phyloP scores from a whole-genome alignment of 1,284 basidiomycete species.

The Rhodotorula sp. region DNA sequence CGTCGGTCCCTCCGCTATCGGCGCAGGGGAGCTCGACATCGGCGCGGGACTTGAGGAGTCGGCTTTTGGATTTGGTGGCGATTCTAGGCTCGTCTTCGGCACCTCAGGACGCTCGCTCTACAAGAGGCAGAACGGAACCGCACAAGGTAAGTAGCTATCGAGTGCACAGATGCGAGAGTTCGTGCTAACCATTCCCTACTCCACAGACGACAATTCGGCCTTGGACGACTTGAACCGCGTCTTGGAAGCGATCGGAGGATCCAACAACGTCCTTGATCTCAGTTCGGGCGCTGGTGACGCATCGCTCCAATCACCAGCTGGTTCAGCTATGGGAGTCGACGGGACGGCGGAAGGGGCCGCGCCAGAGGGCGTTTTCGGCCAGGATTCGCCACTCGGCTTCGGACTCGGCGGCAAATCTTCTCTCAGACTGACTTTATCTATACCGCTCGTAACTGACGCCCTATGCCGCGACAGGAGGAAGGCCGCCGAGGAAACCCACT shows the following conservation, averaged over 20 bases:
- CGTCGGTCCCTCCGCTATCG: background rate
- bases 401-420: too few relatives aligned
- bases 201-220: background rate
- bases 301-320: too few relatives aligned
- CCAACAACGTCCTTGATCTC: background rate
- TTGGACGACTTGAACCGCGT: background rate
- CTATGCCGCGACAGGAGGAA: too few relatives aligned
- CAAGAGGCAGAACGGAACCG: background rate
- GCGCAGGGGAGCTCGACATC: background rate
- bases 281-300: too few relatives aligned
- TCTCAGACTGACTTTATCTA: too few relatives aligned
- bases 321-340: too few relatives aligned
- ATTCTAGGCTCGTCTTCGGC: background rate
- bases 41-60: background rate
- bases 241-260: background rate
- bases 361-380: too few relatives aligned
- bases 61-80: background rate
- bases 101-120: background rate
- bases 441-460: too few relatives aligned
- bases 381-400: too few relatives aligned
- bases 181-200: background rate
- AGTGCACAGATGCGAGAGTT: background rate
- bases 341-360: too few relatives aligned
- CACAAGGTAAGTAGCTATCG: background rate
- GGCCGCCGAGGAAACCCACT: background rate